Evolutionary conservation across 2,329 filamentous ascomycete genomes (phyloP).

Genomic region (Fusarium torreyae): DNA sequence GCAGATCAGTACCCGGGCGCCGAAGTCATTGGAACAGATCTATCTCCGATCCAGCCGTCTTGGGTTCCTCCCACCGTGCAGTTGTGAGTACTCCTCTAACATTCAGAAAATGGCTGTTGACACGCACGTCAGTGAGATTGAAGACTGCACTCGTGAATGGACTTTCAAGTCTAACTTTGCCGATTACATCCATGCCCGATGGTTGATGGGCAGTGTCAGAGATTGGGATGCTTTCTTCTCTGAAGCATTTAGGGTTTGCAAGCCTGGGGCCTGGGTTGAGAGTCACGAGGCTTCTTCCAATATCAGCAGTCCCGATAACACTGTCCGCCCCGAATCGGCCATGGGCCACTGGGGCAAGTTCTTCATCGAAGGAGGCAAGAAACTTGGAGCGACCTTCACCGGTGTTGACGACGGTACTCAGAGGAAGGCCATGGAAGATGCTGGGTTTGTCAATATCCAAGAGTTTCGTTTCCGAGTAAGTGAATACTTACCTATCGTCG

Average conservation of each 20-base stretch:
- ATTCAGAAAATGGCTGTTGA: background rate
- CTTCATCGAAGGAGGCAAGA: constrained; percentile 51
- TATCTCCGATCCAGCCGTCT: constrained; percentile 57
- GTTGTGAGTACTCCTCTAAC: constrained; percentile 30
- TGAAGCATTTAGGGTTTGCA: constrained; percentile 67
- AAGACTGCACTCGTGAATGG: constrained; percentile 54
- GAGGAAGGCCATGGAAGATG: constrained; percentile 38
- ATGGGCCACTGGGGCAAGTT: constrained; percentile 51
- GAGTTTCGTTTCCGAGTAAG: constrained; percentile 45
- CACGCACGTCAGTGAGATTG: constrained; percentile 21
- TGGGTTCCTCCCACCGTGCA: constrained; percentile 63
- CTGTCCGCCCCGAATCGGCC: constrained; percentile 46
- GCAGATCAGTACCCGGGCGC: constrained; percentile 61
- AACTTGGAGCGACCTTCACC: constrained; percentile 51
- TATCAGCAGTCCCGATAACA: constrained; percentile 51
- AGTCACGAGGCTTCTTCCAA: constrained; percentile 51
- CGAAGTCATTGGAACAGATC: constrained; percentile 66
- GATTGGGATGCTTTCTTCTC: constrained; percentile 69
- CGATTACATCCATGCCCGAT: constrained; percentile 73
- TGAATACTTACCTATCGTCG: accelerated
- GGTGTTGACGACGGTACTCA: constrained; percentile 43
- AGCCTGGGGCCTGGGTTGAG: constrained; percentile 66
- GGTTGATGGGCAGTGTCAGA: constrained; percentile 68
- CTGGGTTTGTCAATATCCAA: constrained; percentile 45
- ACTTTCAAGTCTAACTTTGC: constrained; percentile 56